Evolutionary conservation across 1,139 yeast genomes (phyloP).

Genomic region (Zygosaccharomyces pseudobailii): DNA sequence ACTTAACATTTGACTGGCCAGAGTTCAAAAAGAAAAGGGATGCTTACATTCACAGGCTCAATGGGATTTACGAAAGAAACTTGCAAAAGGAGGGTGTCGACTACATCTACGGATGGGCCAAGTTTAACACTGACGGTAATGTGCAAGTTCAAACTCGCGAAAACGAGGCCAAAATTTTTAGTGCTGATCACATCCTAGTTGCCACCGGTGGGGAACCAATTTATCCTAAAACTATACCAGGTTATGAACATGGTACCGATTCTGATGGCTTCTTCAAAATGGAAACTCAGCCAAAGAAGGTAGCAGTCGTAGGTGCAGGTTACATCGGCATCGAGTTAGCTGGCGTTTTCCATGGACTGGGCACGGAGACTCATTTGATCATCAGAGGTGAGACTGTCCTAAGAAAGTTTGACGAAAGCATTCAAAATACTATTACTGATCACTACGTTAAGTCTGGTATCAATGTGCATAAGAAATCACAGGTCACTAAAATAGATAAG

Average conservation of each 20-base stretch:
- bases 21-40: slow-evolving; percentile 81
- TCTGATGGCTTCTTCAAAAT: slow-evolving; percentile 90
- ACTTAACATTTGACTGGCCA: slow-evolving; percentile 67
- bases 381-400: slow-evolving; percentile 88
- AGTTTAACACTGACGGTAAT: slow-evolving; percentile 62
- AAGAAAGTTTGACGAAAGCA: slow-evolving; percentile 78
- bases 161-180: slow-evolving; percentile 50
- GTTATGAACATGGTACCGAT: slow-evolving; percentile 77
- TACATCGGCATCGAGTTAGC: slow-evolving; percentile 94
- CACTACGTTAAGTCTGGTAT: slow-evolving; percentile 77
- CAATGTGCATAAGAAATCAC: slow-evolving; percentile 63
- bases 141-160: slow-evolving; percentile 71
- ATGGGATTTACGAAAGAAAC: slow-evolving; percentile 89
- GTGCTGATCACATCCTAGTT: slow-evolving; percentile 78
- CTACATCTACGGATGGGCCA: slow-evolving; percentile 81
- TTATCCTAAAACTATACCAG: slow-evolving; percentile 62
- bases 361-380: slow-evolving; percentile 80
- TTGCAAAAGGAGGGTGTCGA: slow-evolving; percentile 86
- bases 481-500: slow-evolving; percentile 58
- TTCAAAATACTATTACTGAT: slow-evolving; percentile 74
- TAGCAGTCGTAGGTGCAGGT: slow-evolving; percentile 96
- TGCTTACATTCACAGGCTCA: slow-evolving; percentile 79
- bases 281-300: slow-evolving; percentile 78
- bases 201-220: slow-evolving; percentile 93
- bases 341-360: slow-evolving; percentile 86